Conservation (phyloP, 768 basidiomycete genomes). For the Termitomyces sp. region DNA sequence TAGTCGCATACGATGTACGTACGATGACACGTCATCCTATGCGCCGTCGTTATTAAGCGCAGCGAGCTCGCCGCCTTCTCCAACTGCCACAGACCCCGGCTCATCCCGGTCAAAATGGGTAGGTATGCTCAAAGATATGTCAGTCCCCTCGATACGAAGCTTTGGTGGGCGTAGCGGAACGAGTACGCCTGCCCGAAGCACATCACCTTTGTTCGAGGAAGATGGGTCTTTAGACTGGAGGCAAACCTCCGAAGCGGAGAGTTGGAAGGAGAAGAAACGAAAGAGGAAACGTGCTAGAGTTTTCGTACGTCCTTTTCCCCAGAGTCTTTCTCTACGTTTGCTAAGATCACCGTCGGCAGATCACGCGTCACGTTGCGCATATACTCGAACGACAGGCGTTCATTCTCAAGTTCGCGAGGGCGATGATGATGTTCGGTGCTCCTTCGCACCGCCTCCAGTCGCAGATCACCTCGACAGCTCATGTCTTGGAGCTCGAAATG, state of each 20-base stretch:
- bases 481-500: conserved; percentile 66
- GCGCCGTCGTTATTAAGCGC: neutral
- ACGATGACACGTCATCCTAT: conserved; percentile 1
- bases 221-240: conserved; percentile 16
- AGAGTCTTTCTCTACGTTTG: neutral
- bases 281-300: conserved; percentile 74
- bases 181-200: conserved; percentile 23
- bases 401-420: conserved; percentile 76
- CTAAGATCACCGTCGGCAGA: conserved; percentile 36
- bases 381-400: conserved; percentile 82
- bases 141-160: conserved; percentile 13
- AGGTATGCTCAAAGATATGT: conserved; percentile 28
- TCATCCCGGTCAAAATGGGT: conserved; percentile 4
- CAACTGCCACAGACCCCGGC: conserved; percentile 8
- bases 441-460: conserved; percentile 80
- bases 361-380: conserved; percentile 79
- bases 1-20: neutral
- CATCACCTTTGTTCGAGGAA: conserved; percentile 23
- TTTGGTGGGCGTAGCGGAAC: conserved; percentile 17
- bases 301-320: conserved; percentile 46
- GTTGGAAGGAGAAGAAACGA: conserved; percentile 40
- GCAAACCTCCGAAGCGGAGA: conserved; percentile 14
- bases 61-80: conserved; percentile 10
- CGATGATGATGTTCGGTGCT: conserved; percentile 89
- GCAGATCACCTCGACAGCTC: conserved; percentile 76